Percentiles rank a stretch among this genome's conserved stretches.
Evolutionary conservation across 75 land plant genomes (phyloP).

Genomic region (Pinus tabuliformis): DNA sequence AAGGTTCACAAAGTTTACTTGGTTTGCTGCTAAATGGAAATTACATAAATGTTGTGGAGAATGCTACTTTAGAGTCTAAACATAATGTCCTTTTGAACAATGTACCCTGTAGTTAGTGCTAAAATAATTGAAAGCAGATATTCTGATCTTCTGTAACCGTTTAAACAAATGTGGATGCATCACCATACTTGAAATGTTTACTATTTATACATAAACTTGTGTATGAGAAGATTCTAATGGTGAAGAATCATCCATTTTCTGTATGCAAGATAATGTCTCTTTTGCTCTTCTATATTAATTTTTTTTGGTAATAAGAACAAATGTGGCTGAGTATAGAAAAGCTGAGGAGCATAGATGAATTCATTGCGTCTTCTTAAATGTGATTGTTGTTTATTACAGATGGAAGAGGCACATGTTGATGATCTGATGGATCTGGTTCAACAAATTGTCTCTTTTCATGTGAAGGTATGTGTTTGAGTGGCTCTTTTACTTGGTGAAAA

Average conservation of each 20-base stretch:
- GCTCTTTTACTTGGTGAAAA: too few relatives aligned
- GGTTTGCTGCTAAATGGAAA: too few relatives aligned
- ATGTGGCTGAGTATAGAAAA: background rate
- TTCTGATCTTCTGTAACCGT: background rate
- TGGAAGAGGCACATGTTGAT: slow-evolving; percentile 69
- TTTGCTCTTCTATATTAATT: background rate
- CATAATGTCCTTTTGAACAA: too few relatives aligned
- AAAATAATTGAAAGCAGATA: background rate
- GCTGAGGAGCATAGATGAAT: background rate
- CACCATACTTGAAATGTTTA: background rate
- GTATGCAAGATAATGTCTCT: background rate
- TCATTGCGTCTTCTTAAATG: background rate
- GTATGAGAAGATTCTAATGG: background rate
- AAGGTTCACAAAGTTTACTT: too few relatives aligned
- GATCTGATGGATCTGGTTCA: slow-evolving; percentile 95
- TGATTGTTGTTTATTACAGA: slow-evolving; percentile 30
- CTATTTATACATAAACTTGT: background rate
- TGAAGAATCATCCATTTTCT: background rate
- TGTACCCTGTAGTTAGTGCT: background rate
- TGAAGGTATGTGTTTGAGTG: slow-evolving; percentile 60
- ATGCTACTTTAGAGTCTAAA: too few relatives aligned
- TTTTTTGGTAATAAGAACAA: background rate
- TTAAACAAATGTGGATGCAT: background rate
- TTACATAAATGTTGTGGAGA: too few relatives aligned
- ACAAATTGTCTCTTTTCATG: slow-evolving; percentile 96